Evolutionary conservation across 1,284 basidiomycete species (phyloP).

Genomic region (Xerocomus nothofagi): DNA sequence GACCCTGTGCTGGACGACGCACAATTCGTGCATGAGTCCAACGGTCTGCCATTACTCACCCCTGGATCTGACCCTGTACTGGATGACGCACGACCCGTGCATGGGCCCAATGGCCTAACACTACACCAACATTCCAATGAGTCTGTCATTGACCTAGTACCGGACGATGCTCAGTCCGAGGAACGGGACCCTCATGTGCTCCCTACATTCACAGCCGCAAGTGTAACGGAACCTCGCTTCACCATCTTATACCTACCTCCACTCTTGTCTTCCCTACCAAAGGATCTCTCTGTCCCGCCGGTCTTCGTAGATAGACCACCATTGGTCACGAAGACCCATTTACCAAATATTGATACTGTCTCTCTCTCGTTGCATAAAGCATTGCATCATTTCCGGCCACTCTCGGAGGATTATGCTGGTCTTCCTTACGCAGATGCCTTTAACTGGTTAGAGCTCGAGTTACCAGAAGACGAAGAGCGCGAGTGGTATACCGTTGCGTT

Average conservation of each 20-base stretch:
- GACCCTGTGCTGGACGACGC: background rate
- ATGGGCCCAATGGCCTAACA: background rate
- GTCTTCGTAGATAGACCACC: constrained; percentile 38
- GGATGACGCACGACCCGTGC: background rate
- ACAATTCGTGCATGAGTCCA: background rate
- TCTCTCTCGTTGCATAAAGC: constrained; percentile 85
- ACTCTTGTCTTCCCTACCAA: constrained; percentile 71
- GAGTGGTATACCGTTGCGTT: constrained; percentile 94
- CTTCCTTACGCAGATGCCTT: constrained; percentile 73
- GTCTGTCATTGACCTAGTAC: background rate
- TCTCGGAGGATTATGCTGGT: constrained; percentile 61
- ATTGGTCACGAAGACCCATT: constrained; percentile 66
- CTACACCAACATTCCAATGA: background rate
- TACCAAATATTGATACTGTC: constrained; percentile 81
- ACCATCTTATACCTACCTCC: constrained; percentile 80
- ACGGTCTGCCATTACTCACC: background rate
- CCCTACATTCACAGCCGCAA: constrained; percentile 51
- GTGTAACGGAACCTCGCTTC: constrained; percentile 38
- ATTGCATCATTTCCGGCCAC: constrained; percentile 72
- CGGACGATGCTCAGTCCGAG: background rate
- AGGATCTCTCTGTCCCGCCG: constrained; percentile 32
- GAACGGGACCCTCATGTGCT: constrained; percentile 55
- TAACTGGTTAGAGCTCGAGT: constrained; percentile 78
- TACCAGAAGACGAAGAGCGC: constrained; percentile 68
- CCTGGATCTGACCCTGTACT: background rate